phyloP scores from a whole-genome alignment of 2,329 filamentous ascomycete genomes.

The Ceratocystis alfenasii region DNA sequence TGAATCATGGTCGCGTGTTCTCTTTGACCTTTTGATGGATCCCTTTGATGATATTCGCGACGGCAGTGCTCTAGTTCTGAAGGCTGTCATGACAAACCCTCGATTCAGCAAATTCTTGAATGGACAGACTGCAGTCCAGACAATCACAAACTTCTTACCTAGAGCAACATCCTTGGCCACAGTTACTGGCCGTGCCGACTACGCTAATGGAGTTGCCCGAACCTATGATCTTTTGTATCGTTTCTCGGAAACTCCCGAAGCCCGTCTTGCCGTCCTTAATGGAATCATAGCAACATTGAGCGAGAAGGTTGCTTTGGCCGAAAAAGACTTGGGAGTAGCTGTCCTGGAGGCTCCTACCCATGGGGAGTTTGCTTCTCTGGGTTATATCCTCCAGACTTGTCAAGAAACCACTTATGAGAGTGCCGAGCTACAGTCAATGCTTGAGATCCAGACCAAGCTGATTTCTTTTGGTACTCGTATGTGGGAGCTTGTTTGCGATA shows the following conservation, averaged over 20 bases:
- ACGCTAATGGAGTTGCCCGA: conserved; percentile 81
- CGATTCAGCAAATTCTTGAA: conserved; percentile 26
- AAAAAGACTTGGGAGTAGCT: conserved; percentile 52
- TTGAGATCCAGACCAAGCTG: conserved; percentile 20
- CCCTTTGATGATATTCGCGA: conserved; percentile 86
- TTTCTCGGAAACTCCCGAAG: conserved; percentile 37
- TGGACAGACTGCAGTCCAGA: conserved; percentile 21
- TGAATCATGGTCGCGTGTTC: conserved; percentile 43
- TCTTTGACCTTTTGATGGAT: conserved; percentile 73
- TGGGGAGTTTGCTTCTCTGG: conserved; percentile 55
- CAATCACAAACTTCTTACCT: conserved; percentile 38
- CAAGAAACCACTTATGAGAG: conserved; percentile 22
- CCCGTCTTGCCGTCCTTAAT: conserved; percentile 41
- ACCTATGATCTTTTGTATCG: conserved; percentile 58
- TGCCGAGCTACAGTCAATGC: conserved; percentile 17
- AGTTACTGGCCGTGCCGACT: conserved; percentile 71
- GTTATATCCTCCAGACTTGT: conserved; percentile 25
- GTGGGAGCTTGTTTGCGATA: conserved; percentile 62
- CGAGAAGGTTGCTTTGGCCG: conserved; percentile 49
- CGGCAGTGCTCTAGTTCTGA: conserved; percentile 40
- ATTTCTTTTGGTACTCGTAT: conserved; percentile 52
- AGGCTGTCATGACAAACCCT: conserved; percentile 36
- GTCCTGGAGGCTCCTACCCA: conserved; percentile 56
- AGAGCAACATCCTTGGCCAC: conserved; percentile 49
- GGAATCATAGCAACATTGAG: conserved; percentile 51